A percentile compares a stretch with the other conserved stretches of the same genome.
phyloP scores from a whole-genome alignment of 108 stramenopile genomes.

The Cyclotella kingstonii region DNA sequence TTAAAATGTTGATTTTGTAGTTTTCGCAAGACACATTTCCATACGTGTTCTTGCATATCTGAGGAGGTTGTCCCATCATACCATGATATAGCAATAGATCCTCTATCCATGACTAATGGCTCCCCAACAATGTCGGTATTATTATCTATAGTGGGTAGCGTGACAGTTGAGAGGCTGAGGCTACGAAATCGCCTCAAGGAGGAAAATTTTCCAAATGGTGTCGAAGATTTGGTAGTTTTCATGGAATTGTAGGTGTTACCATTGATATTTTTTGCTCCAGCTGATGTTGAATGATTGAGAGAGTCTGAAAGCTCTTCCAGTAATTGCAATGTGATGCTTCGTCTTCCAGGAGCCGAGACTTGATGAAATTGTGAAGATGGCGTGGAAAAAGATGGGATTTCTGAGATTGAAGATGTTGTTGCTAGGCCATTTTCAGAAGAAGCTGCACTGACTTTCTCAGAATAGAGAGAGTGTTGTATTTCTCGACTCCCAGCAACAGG shows the following conservation, averaged over 20 bases:
- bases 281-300: slow-evolving; percentile 8
- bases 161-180: slow-evolving; percentile 2
- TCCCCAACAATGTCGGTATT: neutral
- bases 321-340: slow-evolving; percentile 8
- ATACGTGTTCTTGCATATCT: slow-evolving; percentile 77
- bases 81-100: slow-evolving; percentile 73
- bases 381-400: neutral
- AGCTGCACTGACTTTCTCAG: neutral
- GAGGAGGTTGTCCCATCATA: slow-evolving; percentile 72
- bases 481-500: too few relatives aligned
- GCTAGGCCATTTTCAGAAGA: neutral
- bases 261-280: slow-evolving; percentile 4
- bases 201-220: slow-evolving; percentile 1
- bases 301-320: slow-evolving; percentile 1
- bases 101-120: slow-evolving; percentile 43
- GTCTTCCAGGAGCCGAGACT: slow-evolving; percentile 8
- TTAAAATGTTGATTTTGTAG: neutral
- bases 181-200: slow-evolving; percentile 9
- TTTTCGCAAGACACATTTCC: slow-evolving; percentile 52
- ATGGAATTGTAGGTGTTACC: neutral
- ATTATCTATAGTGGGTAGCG: neutral
- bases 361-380: too few relatives aligned
- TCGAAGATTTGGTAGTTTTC: neutral
- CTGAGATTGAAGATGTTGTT: neutral
- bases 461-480: too few relatives aligned